phyloP scores from a whole-genome alignment of 2,329 filamentous ascomycete genomes.

The Arachnomyces sp. region DNA sequence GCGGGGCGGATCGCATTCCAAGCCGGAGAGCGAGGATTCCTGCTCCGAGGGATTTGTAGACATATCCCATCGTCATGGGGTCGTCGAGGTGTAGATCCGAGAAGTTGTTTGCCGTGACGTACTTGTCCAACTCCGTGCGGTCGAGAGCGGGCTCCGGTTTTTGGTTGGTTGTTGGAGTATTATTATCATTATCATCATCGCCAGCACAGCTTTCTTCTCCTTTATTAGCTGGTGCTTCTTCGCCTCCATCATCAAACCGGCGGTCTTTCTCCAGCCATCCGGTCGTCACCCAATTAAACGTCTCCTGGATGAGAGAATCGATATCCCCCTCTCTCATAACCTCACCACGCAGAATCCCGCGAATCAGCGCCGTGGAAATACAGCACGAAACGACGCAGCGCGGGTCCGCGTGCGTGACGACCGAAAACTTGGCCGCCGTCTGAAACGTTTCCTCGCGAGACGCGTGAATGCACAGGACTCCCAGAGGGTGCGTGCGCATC shows the following conservation, averaged over 20 bases:
- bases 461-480: conserved; percentile 37
- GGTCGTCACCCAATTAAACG: conserved; percentile 34
- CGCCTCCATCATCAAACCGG: conserved; percentile 2
- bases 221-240: conserved; percentile 4
- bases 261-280: conserved; percentile 25
- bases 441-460: conserved; percentile 36
- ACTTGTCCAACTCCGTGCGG: conserved; percentile 32
- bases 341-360: conserved; percentile 41
- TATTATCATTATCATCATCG: too few relatives aligned
- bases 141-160: conserved; percentile 28
- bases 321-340: conserved; percentile 33
- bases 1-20: conserved; percentile 30
- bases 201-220: too few relatives aligned
- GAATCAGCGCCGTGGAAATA: conserved; percentile 40
- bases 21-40: conserved; percentile 39
- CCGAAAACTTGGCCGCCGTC: conserved; percentile 34
- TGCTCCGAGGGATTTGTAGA: conserved; percentile 46
- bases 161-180: too few relatives aligned
- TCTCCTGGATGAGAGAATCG: conserved; percentile 34
- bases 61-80: conserved; percentile 42
- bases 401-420: conserved; percentile 45
- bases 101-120: conserved; percentile 32
- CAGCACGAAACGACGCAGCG: conserved; percentile 45
- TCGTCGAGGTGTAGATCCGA: conserved; percentile 40
- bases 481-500: conserved; percentile 47